A percentile compares a stretch with the other conserved stretches of the same genome.
These are phyloP conservation scores for Trichosporon sp. DNA, from an alignment of 1,284 basidiomycete species.

Conservation along the genomic window DNA sequence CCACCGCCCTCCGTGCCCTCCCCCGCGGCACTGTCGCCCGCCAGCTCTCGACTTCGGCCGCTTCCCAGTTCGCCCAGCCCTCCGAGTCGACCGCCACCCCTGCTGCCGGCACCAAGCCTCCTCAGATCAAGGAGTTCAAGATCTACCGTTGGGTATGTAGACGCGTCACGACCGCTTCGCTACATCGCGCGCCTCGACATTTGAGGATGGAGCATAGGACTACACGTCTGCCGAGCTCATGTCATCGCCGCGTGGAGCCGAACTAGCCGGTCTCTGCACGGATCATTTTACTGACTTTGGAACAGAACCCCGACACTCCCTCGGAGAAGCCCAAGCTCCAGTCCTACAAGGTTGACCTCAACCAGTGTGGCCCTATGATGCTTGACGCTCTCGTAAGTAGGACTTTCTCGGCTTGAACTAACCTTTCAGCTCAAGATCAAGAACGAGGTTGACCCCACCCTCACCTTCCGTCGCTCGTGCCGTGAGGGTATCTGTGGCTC, in stretches of 20 bases:
- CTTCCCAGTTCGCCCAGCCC: constrained; percentile 42
- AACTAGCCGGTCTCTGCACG: background rate
- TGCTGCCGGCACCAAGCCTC: constrained; percentile 47
- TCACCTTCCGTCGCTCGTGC: constrained; percentile 96
- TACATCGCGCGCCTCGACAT: background rate
- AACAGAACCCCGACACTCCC: constrained; percentile 91
- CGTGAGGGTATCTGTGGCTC: constrained; percentile 98
- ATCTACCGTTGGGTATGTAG: constrained; percentile 88
- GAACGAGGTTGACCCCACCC: constrained; percentile 94
- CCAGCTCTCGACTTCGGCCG: constrained; percentile 43
- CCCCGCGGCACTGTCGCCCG: constrained; percentile 31
- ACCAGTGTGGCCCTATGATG: constrained; percentile 95
- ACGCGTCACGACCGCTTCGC: background rate
- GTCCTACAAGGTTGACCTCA: constrained; percentile 89
- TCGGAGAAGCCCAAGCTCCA: constrained; percentile 88
- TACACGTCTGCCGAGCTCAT: background rate
- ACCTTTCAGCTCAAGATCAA: constrained; percentile 89
- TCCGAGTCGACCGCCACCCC: constrained; percentile 39
- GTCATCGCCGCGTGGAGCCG: background rate
- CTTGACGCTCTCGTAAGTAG: constrained; percentile 60
- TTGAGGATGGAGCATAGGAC: background rate
- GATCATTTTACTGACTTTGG: constrained; percentile 7
- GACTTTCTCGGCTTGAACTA: background rate
- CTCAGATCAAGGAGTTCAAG: constrained; percentile 81
- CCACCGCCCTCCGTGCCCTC: constrained; percentile 32